Conservation (phyloP, 768 basidiomycete genomes). For the Pisolithus marmoratus region DNA sequence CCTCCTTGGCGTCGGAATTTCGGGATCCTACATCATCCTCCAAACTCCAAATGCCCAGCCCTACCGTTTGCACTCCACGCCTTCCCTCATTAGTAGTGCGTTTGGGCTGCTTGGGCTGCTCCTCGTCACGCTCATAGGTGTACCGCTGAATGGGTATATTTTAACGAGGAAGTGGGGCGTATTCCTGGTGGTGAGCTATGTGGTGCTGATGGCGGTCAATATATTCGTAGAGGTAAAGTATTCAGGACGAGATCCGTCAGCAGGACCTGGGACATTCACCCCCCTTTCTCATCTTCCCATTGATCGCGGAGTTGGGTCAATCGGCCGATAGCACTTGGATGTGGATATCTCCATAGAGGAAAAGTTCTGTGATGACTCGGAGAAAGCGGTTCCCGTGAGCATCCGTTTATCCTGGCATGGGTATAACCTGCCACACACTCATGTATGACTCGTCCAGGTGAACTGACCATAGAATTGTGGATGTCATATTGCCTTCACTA, state of each 20-base stretch:
- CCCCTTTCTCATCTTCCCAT: not conserved
- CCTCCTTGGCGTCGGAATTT: constrained; percentile 85
- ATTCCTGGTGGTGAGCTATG: constrained; percentile 69
- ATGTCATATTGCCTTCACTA: too few relatives aligned
- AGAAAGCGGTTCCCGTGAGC: too few relatives aligned
- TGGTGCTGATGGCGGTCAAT: constrained; percentile 71
- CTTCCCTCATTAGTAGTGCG: constrained; percentile 78
- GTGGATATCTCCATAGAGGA: too few relatives aligned
- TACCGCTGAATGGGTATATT: constrained; percentile 79
- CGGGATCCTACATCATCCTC: constrained; percentile 79
- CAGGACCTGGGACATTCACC: too few relatives aligned
- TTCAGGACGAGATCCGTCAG: not conserved
- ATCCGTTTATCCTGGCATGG: too few relatives aligned
- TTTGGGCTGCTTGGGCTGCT: constrained; percentile 77
- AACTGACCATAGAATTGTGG: too few relatives aligned
- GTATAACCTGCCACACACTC: too few relatives aligned
- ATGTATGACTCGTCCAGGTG: too few relatives aligned
- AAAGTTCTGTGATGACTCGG: too few relatives aligned
- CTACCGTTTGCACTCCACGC: constrained; percentile 72
- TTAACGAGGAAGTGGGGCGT: constrained; percentile 80
- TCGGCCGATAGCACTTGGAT: too few relatives aligned
- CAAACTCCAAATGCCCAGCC: constrained; percentile 45
- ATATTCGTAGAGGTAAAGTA: constrained; percentile 67
- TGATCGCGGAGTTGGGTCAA: too few relatives aligned
- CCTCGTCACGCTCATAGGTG: constrained; percentile 68